A percentile compares a stretch with the other conserved stretches of the same genome.
Conservation (phyloP, 176 grass and related monocot species). For the Tillandsia fasciculata region DNA sequence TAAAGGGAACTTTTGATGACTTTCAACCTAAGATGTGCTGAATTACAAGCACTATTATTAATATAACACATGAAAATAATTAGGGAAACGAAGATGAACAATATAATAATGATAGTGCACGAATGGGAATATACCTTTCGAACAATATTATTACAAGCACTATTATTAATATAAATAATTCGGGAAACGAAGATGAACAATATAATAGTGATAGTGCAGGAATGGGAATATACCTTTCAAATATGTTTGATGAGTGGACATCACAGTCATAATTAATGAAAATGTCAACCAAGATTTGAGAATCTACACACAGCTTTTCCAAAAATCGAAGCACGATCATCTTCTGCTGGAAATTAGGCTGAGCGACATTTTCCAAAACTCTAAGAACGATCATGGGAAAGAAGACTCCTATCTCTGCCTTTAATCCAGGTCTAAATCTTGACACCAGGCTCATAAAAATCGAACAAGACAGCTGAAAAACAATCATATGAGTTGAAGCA, state of each 20-base stretch:
- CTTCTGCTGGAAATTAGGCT: constrained; percentile 98
- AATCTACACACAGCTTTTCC: constrained; percentile 90
- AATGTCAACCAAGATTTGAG: constrained; percentile 95
- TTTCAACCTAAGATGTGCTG: no score
- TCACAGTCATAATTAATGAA: constrained; percentile 99
- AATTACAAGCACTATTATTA: no score
- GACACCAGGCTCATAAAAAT: constrained; percentile 98
- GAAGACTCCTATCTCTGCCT: constrained; percentile 97
- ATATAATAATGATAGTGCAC: no score
- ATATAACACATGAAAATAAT: background rate
- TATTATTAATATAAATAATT: background rate
- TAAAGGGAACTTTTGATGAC: no score
- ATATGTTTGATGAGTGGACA: constrained; percentile 98
- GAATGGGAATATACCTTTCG: background rate
- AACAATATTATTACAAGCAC: background rate
- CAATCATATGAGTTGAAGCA: constrained; percentile 93
- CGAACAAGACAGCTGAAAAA: constrained; percentile 98
- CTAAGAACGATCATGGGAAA: constrained; percentile 98
- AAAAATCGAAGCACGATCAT: constrained; percentile 93
- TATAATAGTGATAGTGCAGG: background rate
- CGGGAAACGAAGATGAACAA: background rate
- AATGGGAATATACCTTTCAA: constrained; percentile 57
- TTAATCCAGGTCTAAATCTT: constrained; percentile 96
- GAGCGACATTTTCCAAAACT: constrained; percentile 95
- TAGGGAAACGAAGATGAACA: background rate